These are phyloP conservation scores for Mucor lusitanicus DNA, from an alignment of 371 early-diverging fungal species.

Conservation along the genomic window DNA sequence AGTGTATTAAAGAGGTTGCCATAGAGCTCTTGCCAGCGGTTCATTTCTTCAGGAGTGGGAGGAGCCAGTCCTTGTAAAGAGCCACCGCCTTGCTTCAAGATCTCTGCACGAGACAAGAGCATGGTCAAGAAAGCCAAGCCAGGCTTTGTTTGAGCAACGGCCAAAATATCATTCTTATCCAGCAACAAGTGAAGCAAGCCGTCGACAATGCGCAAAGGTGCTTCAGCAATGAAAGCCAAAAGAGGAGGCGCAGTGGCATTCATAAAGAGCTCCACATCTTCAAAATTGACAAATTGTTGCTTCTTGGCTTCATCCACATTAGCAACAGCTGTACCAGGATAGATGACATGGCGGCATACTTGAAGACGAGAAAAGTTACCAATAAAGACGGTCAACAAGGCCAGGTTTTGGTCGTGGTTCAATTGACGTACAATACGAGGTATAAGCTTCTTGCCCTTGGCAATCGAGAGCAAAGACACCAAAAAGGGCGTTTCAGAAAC, in stretches of 20 bases:
- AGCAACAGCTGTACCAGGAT: slow-evolving; percentile 50
- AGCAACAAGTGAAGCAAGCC: slow-evolving; percentile 78
- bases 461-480: slow-evolving; percentile 67
- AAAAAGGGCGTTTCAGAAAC: slow-evolving; percentile 26
- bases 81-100: slow-evolving; percentile 79
- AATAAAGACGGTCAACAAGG: slow-evolving; percentile 75
- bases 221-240: slow-evolving; percentile 77
- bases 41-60: slow-evolving; percentile 65
- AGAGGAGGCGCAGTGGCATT: slow-evolving; percentile 81
- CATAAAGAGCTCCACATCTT: slow-evolving; percentile 84
- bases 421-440: slow-evolving; percentile 84
- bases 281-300: slow-evolving; percentile 42
- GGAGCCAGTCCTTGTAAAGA: slow-evolving; percentile 56
- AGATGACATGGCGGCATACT: slow-evolving; percentile 74
- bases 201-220: slow-evolving; percentile 79
- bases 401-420: slow-evolving; percentile 75
- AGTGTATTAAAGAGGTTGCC: slow-evolving; percentile 73
- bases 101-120: slow-evolving; percentile 88
- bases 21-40: slow-evolving; percentile 78
- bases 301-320: slow-evolving; percentile 52
- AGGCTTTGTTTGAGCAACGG: slow-evolving; percentile 82
- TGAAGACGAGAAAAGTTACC: slow-evolving; percentile 83
- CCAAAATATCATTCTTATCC: slow-evolving; percentile 83
- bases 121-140: slow-evolving; percentile 90
- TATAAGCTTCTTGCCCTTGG: slow-evolving; percentile 86